Base-by-base conservation (phyloP, 1,284 basidiomycete species). In the Cystobasidium sp. region DNA sequence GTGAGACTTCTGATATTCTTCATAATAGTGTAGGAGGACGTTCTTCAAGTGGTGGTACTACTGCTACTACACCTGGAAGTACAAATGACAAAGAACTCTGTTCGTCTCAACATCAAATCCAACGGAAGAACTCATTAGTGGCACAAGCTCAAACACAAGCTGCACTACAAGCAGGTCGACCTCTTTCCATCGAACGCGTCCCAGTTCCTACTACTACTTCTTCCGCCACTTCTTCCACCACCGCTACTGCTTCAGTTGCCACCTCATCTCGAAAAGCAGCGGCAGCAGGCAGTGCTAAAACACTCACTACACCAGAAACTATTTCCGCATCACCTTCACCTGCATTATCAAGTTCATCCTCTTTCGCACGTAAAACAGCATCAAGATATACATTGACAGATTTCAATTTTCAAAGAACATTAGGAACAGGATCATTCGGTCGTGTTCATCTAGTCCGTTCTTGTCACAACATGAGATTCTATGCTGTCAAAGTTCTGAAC, bases 351-450 rank as follows among this genome's bases (percentile, higher is more conserved):
- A 66, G 75, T 6, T 66, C 78, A 78, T 68, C 78, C 4, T 78
- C 79, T 43, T 76, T 76, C 58, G 75, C 82, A 14, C 80, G 85
- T 37, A 85, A 85, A 79, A 85, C 85, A 0, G 83, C 84, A 6
- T 85, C 85, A 0, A 81, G 85, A 31, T 86, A 86, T 77, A 84
- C 84, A 18, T 79, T 86, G 9, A 80, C 80, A 41, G 85, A 86
- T 76, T 86, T 86, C 73, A 79, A 80, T 53, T 84, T 86, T 58
- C 84, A 85, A 75, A 77, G 85, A 72, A 86, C 85, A 80, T 85
- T 97, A 59, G 94, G 94, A 0, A 96, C 94, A 0, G 94, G 94
- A 2, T 96, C 93, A 79, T 97, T 97, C 82, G 94, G 94, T 1
- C 88, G 95, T 18, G 94, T 97, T 0, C 94, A 97, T 83, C 86